Conservation (phyloP, 2,329 filamentous ascomycete genomes). For the Fusarium secorum region DNA sequence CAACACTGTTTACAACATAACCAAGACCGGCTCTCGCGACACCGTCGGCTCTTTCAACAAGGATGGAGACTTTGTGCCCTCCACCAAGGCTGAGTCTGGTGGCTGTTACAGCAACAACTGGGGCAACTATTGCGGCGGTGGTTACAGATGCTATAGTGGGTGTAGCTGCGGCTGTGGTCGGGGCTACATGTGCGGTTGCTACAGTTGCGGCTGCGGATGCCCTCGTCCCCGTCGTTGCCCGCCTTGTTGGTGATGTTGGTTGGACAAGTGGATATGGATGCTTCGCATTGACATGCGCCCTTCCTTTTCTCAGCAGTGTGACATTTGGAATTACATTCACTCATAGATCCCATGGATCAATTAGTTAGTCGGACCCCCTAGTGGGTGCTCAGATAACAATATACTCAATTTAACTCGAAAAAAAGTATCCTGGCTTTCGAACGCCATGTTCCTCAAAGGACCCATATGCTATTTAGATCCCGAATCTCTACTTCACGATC, state of each 20-base stretch:
- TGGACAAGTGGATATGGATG: fast-evolving
- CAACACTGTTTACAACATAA: neutral
- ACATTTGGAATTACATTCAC: neutral
- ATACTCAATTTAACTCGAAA: neutral
- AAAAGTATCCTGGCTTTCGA: fast-evolving
- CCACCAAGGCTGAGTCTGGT: neutral
- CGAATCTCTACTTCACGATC: too few relatives aligned
- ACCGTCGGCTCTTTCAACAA: fast-evolving
- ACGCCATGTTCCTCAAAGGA: fast-evolving
- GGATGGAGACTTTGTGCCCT: neutral
- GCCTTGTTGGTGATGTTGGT: neutral
- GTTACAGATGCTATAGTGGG: neutral
- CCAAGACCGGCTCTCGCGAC: neutral
- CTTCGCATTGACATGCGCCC: fast-evolving
- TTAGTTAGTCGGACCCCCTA: neutral
- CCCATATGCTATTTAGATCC: neutral
- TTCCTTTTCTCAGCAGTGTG: neutral
- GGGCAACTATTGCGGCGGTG: neutral
- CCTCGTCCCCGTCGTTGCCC: neutral
- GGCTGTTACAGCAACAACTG: neutral
- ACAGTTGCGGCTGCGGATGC: neutral
- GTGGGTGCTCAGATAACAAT: neutral
- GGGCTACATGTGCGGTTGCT: neutral
- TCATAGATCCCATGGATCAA: neutral
- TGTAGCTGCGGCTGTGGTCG: neutral